Evolutionary conservation across 768 basidiomycete genomes (phyloP).

Genomic region (Astraeus odoratus): DNA sequence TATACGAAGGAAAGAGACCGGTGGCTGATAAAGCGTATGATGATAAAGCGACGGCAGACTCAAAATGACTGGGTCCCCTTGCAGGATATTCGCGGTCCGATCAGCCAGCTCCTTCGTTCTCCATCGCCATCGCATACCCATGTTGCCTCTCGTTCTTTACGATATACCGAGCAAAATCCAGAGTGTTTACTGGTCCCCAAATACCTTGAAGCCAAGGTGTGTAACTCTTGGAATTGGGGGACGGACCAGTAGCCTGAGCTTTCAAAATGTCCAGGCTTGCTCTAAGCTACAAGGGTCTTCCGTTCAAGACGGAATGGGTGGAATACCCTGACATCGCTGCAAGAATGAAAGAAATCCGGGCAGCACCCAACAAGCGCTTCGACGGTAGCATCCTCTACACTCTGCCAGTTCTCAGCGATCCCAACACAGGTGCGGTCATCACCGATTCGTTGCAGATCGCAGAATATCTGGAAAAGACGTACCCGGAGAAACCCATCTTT

Average conservation of each 20-base stretch:
- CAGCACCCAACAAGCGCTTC: conserved; percentile 9
- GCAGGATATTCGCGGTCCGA: too few relatives aligned
- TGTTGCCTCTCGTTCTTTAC: conserved; percentile 28
- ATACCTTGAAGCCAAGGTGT: conserved; percentile 33
- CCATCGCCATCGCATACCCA: neutral
- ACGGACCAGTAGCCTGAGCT: neutral
- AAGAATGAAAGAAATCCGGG: conserved; percentile 21
- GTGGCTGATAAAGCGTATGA: too few relatives aligned
- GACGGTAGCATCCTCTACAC: conserved; percentile 23
- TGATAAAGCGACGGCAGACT: too few relatives aligned
- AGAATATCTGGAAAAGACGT: conserved; percentile 30
- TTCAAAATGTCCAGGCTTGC: conserved; percentile 22
- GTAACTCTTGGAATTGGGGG: neutral
- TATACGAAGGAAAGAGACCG: too few relatives aligned
- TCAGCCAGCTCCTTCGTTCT: too few relatives aligned
- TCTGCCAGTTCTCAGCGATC: conserved; percentile 29
- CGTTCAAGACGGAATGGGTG: conserved; percentile 28
- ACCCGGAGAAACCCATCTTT: conserved; percentile 26
- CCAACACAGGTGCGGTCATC: conserved; percentile 20
- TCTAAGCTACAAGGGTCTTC: conserved; percentile 27
- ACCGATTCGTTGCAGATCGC: conserved; percentile 28
- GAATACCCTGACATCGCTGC: conserved; percentile 29
- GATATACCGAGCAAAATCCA: conserved; percentile 29
- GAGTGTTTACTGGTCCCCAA: conserved; percentile 30
- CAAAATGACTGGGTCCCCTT: neutral